These are phyloP conservation scores for Metrosideros polymorpha DNA, from an alignment of 441 rosid genomes.

Conservation along the genomic window DNA sequence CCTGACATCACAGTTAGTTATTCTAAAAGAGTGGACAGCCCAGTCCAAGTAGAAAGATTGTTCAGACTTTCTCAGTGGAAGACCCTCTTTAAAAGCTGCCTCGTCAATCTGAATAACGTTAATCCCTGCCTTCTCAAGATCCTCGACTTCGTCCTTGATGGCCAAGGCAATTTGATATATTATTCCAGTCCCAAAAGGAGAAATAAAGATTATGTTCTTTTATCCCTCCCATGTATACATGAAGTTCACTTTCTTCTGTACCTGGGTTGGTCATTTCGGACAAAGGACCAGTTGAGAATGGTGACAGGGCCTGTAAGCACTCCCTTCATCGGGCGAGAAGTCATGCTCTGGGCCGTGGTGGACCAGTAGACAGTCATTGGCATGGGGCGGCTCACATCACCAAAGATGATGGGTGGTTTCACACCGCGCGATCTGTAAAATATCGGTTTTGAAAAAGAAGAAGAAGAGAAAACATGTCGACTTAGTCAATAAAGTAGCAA, in stretches of 20 bases:
- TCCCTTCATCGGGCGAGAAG: too few relatives aligned
- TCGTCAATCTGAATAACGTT: neutral
- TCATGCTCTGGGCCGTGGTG: too few relatives aligned
- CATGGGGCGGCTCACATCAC: slow-evolving; percentile 6
- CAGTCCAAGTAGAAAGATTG: neutral
- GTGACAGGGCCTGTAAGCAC: too few relatives aligned
- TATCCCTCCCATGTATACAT: neutral
- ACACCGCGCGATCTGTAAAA: too few relatives aligned
- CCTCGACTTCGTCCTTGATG: slow-evolving; percentile 2
- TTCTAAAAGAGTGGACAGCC: neutral
- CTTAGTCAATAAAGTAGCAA: too few relatives aligned
- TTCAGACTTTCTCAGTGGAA: neutral
- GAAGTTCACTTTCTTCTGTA: neutral
- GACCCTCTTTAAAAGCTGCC: slow-evolving; percentile 3
- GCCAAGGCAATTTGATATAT: slow-evolving; percentile 2
- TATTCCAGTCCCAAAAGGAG: neutral
- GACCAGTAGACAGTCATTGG: neutral
- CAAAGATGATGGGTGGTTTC: slow-evolving; percentile 4
- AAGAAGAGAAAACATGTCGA: too few relatives aligned
- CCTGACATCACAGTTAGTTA: neutral
- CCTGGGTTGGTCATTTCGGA: slow-evolving; percentile 7
- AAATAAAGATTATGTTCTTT: neutral
- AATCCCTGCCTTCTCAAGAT: neutral
- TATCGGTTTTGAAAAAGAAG: too few relatives aligned
- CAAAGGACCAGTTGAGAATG: too few relatives aligned